Conservation (phyloP, 345 rosid species). For the Citrus cavaleriei region DNA sequence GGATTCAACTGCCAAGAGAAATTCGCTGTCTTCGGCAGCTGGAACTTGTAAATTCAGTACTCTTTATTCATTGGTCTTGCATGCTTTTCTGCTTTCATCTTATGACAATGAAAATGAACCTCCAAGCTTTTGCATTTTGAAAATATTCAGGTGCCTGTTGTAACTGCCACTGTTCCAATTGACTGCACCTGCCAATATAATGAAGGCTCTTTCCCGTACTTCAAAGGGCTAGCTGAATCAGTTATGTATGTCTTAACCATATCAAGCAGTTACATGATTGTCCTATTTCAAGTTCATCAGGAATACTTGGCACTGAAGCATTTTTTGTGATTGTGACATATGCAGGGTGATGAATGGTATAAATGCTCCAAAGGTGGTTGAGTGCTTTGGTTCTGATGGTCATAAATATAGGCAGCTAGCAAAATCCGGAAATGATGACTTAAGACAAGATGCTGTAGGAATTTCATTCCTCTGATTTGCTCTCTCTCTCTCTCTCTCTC, state of each 20-base stretch:
- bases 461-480: conserved; percentile 6
- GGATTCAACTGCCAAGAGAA: conserved; percentile 71
- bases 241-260: conserved; percentile 45
- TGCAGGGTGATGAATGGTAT: conserved; percentile 92
- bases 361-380: conserved; percentile 96
- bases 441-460: conserved; percentile 98
- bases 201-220: conserved; percentile 84
- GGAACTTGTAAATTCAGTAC: conserved; percentile 67
- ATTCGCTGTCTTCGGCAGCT: conserved; percentile 75
- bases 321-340: conserved; percentile 17
- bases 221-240: conserved; percentile 79
- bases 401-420: conserved; percentile 84
- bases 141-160: conserved; percentile 79
- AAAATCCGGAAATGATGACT: conserved; percentile 97
- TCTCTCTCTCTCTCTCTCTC: not conserved
- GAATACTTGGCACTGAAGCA: conserved; percentile 15
- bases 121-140: conserved; percentile 14
- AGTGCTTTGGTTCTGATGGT: conserved; percentile 94
- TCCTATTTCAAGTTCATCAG: not conserved
- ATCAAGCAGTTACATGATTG: conserved; percentile 11
- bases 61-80: conserved; percentile 2
- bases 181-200: conserved; percentile 70
- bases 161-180: conserved; percentile 78
- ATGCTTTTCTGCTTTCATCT: conserved; percentile 7
- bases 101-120: conserved; percentile 5